A percentile compares a stretch with the other conserved stretches of the same genome.
These are phyloP conservation scores for Waltiozyma sp. DNA, from an alignment of 1,139 yeast genomes.

Conservation along the genomic window DNA sequence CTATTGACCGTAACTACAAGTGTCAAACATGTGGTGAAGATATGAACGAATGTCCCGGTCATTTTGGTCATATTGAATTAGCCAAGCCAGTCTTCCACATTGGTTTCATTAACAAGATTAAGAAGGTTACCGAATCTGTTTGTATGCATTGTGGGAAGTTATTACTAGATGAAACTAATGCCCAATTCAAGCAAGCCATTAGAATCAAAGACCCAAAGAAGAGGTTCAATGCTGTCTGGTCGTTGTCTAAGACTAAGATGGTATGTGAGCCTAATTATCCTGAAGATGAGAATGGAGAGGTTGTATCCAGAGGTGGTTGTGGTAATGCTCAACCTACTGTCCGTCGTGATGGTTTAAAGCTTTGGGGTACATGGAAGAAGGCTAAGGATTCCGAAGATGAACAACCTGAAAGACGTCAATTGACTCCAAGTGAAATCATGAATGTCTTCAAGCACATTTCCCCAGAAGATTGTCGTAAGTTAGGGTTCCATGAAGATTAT, in stretches of 20 bases:
- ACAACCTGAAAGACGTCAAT: conserved; percentile 84
- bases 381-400: conserved; percentile 68
- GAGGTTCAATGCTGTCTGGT: conserved; percentile 95
- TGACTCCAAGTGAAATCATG: conserved; percentile 81
- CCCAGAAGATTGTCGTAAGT: conserved; percentile 64
- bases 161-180: conserved; percentile 76
- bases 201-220: conserved; percentile 89
- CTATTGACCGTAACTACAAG: conserved; percentile 91
- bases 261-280: conserved; percentile 85
- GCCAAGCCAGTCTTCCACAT: conserved; percentile 98
- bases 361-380: conserved; percentile 96
- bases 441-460: conserved; percentile 89
- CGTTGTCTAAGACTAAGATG: conserved; percentile 81
- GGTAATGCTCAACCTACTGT: conserved; percentile 95
- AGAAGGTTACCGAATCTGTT: conserved; percentile 90
- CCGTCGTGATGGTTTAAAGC: conserved; percentile 89
- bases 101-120: conserved; percentile 87
- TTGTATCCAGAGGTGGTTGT: conserved; percentile 85
- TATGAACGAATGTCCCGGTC: conserved; percentile 99
- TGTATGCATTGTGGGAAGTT: conserved; percentile 98
- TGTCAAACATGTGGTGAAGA: conserved; percentile 99
- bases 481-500: conserved; percentile 91
- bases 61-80: conserved; percentile 95
- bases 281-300: conserved; percentile 42
- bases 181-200: conserved; percentile 80